Conservation (phyloP, 2,329 filamentous ascomycete genomes). For the Arthrobotrys sinensis region DNA sequence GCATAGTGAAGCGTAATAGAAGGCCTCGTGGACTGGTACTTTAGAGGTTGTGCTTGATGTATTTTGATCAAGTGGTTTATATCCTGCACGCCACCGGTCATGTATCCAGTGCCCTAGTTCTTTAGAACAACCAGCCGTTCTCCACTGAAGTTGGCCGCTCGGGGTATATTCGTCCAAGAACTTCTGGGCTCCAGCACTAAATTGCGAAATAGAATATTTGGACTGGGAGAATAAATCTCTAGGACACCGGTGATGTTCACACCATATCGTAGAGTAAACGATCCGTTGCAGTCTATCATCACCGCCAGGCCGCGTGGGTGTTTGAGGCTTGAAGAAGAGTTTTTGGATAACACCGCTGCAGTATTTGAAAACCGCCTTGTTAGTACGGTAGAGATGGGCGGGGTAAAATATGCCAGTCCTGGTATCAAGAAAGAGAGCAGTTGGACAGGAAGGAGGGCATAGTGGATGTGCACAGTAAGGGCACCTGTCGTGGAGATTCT, state of each 20-base stretch:
- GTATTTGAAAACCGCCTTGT: conserved; percentile 26
- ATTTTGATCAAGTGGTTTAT: conserved; percentile 9
- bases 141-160: not conserved
- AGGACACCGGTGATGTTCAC: conserved; percentile 34
- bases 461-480: conserved; percentile 37
- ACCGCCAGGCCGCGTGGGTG: not conserved
- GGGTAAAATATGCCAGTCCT: conserved; percentile 27
- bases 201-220: not conserved
- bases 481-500: conserved; percentile 2
- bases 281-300: not conserved
- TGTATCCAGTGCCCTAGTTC: conserved; percentile 31
- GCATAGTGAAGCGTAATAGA: conserved; percentile 8
- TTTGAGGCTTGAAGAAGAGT: not conserved
- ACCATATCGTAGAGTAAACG: conserved; percentile 41
- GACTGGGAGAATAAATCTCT: conserved; percentile 13
- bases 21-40: conserved; percentile 22
- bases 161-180: conserved; percentile 27
- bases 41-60: not conserved
- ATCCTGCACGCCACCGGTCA: conserved; percentile 34
- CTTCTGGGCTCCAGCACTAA: not conserved
- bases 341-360: not conserved
- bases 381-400: conserved; percentile 11
- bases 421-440: conserved; percentile 34
- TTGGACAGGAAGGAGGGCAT: conserved; percentile 27
- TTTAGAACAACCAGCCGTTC: not conserved